Percentiles rank a stretch among this genome's conserved stretches.
These are phyloP conservation scores for Naegleria fowleri DNA, from an alignment of 208 protist genomes.

Conservation along the genomic window DNA sequence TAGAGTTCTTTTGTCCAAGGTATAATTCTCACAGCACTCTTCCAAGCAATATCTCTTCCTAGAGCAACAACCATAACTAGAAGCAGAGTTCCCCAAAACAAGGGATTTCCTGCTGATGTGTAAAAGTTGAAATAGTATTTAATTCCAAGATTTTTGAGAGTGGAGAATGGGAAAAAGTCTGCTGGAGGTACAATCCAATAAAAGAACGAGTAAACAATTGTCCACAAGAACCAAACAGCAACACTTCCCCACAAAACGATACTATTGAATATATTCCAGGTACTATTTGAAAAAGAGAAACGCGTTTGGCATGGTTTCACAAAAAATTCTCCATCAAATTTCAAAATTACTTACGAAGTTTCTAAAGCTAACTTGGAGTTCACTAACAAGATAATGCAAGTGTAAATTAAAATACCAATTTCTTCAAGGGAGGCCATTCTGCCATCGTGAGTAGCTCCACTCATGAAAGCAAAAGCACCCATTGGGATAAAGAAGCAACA, in stretches of 20 bases:
- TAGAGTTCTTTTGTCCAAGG: neutral
- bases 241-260: neutral
- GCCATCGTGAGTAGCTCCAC: neutral
- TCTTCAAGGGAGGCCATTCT: slow-evolving; percentile 31
- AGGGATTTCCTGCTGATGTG: neutral
- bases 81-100: neutral
- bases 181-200: neutral
- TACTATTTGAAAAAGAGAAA: too few relatives aligned
- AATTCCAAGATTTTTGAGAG: neutral
- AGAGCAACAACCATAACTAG: neutral
- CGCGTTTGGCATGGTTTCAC: neutral
- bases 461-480: neutral
- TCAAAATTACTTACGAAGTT: slow-evolving; percentile 38
- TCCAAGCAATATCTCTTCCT: neutral
- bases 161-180: neutral
- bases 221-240: slow-evolving; percentile 1
- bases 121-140: neutral
- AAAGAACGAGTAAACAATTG: neutral
- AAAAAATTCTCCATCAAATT: neutral
- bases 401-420: slow-evolving; percentile 44
- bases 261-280: neutral
- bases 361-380: slow-evolving; percentile 56
- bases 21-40: neutral
- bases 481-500: slow-evolving; percentile 43
- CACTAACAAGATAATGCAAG: slow-evolving; percentile 47